These are phyloP conservation scores for Physcia stellaris DNA, from an alignment of 495 filamentous ascomycete genomes.

Conservation along the genomic window DNA sequence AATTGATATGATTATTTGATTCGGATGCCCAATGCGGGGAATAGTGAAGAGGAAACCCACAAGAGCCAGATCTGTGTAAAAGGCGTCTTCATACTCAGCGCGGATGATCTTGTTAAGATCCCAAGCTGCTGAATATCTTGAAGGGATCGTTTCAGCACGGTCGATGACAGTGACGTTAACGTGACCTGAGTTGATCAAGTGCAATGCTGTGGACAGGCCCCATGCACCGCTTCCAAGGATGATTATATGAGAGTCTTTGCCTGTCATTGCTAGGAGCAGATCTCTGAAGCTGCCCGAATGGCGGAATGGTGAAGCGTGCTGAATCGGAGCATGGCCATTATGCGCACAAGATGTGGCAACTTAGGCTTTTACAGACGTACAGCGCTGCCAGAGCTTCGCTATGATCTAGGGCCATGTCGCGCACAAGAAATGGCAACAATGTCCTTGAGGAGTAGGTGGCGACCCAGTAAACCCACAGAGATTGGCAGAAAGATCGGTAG, in stretches of 20 bases:
- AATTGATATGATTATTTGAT: too few species aligned
- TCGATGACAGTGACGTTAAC: conserved; percentile 32
- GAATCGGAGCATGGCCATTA: neutral
- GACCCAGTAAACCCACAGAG: too few species aligned
- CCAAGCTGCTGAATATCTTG: conserved; percentile 24
- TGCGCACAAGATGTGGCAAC: too few species aligned
- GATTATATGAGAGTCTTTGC: conserved; percentile 16
- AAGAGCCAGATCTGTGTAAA: conserved; percentile 36
- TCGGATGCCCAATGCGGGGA: too few species aligned
- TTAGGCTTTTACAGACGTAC: neutral
- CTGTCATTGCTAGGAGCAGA: conserved; percentile 1
- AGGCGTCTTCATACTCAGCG: conserved; percentile 40
- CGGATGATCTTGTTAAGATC: conserved; percentile 45
- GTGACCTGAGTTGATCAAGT: conserved; percentile 30
- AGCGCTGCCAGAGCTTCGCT: neutral
- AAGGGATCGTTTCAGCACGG: conserved; percentile 25
- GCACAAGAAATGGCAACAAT: neutral
- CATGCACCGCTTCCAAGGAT: conserved; percentile 35
- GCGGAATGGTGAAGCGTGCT: neutral
- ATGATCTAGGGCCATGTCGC: neutral
- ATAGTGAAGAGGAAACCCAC: too few species aligned
- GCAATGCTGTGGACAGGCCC: conserved; percentile 36
- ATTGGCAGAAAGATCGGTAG: too few species aligned
- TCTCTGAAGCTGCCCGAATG: neutral
- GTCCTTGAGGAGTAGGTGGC: too few species aligned